phyloP scores from a whole-genome alignment of 495 filamentous ascomycete species.

The Aspergillus incahuasiensis region DNA sequence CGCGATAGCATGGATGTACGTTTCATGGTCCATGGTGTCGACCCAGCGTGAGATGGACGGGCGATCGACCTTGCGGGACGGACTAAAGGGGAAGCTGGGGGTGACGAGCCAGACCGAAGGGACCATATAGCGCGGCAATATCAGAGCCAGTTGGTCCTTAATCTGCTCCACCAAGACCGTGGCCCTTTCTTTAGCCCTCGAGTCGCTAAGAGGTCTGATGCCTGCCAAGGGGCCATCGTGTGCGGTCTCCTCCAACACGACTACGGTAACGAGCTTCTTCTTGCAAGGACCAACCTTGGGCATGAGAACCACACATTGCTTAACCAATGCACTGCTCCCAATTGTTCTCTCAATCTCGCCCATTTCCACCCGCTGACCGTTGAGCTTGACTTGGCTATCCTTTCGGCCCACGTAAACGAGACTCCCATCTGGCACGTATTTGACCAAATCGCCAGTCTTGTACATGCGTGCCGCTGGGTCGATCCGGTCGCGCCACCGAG shows the following conservation, averaged over 20 bases:
- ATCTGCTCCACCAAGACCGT: neutral
- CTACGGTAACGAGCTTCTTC: neutral
- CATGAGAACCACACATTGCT: constrained; percentile 1
- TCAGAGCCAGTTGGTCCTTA: neutral
- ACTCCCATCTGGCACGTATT: constrained; percentile 9
- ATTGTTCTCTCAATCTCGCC: constrained; percentile 32
- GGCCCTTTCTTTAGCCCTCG: too few relatives aligned
- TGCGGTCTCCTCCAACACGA: neutral
- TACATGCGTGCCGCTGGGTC: neutral
- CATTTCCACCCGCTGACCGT: constrained; percentile 39
- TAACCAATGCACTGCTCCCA: neutral
- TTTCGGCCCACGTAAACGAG: constrained; percentile 19
- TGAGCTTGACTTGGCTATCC: constrained; percentile 42
- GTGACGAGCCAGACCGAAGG: neutral
- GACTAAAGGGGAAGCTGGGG: neutral
- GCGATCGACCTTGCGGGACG: neutral
- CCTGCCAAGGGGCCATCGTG: too few relatives aligned
- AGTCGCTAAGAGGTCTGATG: neutral
- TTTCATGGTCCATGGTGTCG: neutral
- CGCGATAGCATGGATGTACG: neutral
- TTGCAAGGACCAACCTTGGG: neutral
- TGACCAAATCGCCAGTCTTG: constrained; percentile 29
- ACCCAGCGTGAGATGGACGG: neutral
- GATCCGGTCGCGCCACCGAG: constrained; percentile 23
- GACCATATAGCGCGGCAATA: neutral